Conservation (phyloP, 768 basidiomycete species). For the Leccinum incarnatum region DNA sequence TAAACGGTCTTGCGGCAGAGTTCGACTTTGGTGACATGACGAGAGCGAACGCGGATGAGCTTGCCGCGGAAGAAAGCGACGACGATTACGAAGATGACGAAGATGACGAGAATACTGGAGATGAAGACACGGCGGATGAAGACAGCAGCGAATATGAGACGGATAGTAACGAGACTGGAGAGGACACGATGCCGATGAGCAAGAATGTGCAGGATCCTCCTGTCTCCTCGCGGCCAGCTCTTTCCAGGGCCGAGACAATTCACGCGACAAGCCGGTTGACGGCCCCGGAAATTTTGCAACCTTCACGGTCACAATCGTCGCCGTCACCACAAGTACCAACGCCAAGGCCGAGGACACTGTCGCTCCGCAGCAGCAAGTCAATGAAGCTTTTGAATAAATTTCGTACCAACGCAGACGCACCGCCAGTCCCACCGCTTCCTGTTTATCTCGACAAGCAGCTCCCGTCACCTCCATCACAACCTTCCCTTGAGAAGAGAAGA, state of each 20-base stretch:
- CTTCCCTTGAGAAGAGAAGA: slow-evolving; percentile 14
- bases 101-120: slow-evolving; percentile 34
- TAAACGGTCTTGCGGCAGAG: slow-evolving; percentile 78
- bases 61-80: slow-evolving; percentile 70
- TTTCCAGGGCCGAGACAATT: slow-evolving; percentile 1
- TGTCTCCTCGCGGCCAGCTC: not conserved
- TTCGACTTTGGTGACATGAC: slow-evolving; percentile 80
- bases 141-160: slow-evolving; percentile 40
- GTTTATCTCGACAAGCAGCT: slow-evolving; percentile 40
- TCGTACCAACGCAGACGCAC: slow-evolving; percentile 34
- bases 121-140: slow-evolving; percentile 38
- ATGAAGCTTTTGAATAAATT: slow-evolving; percentile 32
- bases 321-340: slow-evolving; percentile 1
- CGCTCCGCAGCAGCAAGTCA: slow-evolving; percentile 48
- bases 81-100: slow-evolving; percentile 47
- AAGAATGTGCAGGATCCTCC: slow-evolving; percentile 10
- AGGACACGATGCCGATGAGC: slow-evolving; percentile 2
- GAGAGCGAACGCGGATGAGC: slow-evolving; percentile 73
- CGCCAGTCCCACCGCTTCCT: slow-evolving; percentile 41
- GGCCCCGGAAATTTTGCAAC: not conserved
- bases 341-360: slow-evolving; percentile 36
- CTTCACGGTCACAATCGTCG: slow-evolving; percentile 8
- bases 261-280: not conserved
- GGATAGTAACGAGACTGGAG: slow-evolving; percentile 14
- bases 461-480: slow-evolving; percentile 33